Evolutionary conservation across 208 protist genomes (phyloP).

Genomic region (Leishmania lainsoni): DNA sequence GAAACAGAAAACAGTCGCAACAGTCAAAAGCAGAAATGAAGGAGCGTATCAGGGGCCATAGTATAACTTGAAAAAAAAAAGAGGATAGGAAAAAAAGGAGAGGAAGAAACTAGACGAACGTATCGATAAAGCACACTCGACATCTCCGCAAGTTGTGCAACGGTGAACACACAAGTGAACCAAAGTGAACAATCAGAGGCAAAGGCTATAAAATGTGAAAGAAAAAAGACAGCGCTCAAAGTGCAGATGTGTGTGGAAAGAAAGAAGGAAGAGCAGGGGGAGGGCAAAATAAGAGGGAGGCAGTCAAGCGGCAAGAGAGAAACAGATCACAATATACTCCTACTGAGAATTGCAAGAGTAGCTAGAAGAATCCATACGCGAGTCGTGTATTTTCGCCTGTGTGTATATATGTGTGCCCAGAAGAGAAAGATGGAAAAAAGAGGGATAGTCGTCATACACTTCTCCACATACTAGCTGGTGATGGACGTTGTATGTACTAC

Average conservation of each 20-base stretch:
- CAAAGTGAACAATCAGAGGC: neutral
- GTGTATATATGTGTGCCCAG: neutral
- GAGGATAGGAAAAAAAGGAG: neutral
- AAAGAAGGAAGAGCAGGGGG: neutral
- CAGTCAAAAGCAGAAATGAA: neutral
- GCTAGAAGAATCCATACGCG: slow-evolving; percentile 7
- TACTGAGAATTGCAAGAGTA: neutral
- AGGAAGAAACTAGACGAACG: neutral
- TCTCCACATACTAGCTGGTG: neutral
- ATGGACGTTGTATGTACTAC: neutral
- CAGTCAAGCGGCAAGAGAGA: neutral
- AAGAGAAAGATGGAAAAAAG: slow-evolving; percentile 3
- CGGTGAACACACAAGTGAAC: neutral
- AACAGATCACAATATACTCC: neutral
- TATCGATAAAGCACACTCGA: neutral
- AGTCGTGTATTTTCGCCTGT: neutral
- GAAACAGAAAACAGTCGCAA: neutral
- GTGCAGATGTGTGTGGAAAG: neutral
- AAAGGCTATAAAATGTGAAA: neutral
- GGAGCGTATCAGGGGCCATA: neutral
- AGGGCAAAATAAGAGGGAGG: neutral
- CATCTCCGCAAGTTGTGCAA: neutral
- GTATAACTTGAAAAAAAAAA: neutral
- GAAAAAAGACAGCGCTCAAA: neutral
- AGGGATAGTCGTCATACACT: neutral